phyloP scores from a whole-genome alignment of 352 stramenopile genomes.

The Phytopythium aichiense region DNA sequence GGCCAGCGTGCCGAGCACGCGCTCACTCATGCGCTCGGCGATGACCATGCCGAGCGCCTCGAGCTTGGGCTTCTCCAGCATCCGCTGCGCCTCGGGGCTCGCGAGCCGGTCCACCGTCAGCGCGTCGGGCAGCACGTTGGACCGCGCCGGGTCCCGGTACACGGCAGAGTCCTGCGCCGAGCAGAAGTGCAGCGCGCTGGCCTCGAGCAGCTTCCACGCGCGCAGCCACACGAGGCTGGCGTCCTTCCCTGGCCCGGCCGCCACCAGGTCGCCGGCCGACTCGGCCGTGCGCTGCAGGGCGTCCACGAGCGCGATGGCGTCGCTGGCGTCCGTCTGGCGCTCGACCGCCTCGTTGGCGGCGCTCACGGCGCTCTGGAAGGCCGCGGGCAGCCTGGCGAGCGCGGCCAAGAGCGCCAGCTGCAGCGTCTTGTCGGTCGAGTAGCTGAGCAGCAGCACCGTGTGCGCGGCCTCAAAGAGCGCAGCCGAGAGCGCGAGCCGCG shows the following conservation, averaged over 20 bases:
- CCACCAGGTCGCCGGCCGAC: constrained; percentile 37
- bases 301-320: constrained; percentile 25
- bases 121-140: constrained; percentile 67
- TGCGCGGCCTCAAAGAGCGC: constrained; percentile 53
- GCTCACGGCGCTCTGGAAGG: constrained; percentile 31
- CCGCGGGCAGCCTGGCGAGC: constrained; percentile 28
- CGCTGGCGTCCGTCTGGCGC: constrained; percentile 6
- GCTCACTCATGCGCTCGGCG: constrained; percentile 35
- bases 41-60: constrained; percentile 36
- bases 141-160: constrained; percentile 69
- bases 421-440: constrained; percentile 72
- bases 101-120: constrained; percentile 52
- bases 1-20: constrained; percentile 17
- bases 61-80: constrained; percentile 33
- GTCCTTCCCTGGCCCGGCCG: constrained; percentile 13
- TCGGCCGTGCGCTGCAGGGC: constrained; percentile 40
- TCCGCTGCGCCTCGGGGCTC: constrained; percentile 12
- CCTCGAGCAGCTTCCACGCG: constrained; percentile 60
- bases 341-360: constrained; percentile 8
- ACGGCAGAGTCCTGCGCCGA: constrained; percentile 48
- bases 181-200: constrained; percentile 48
- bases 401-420: constrained; percentile 22
- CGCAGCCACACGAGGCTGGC: constrained; percentile 38
- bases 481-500: constrained; percentile 21
- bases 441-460: constrained; percentile 62